A percentile compares a stretch with the other conserved stretches of the same genome.
Evolutionary conservation across 805 yeast genomes (phyloP).

Genomic region (Metschnikowia gelsemii): DNA sequence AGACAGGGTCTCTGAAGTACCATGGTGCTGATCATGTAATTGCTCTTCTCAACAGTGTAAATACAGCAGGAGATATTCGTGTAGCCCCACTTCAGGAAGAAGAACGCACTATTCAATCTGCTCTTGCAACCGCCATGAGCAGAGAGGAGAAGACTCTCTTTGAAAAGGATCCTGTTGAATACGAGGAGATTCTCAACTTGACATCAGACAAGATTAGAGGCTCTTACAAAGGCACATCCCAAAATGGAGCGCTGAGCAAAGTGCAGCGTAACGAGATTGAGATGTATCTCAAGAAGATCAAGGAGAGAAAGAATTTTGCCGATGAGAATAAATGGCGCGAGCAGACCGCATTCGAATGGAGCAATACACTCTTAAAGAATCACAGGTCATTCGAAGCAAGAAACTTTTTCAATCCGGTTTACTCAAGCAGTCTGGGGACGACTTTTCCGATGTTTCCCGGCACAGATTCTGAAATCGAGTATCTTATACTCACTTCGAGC

Average conservation of each 20-base stretch:
- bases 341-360: slow-evolving; percentile 53
- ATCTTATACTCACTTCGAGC: slow-evolving; percentile 31
- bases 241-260: neutral
- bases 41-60: slow-evolving; percentile 4
- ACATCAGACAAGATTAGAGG: slow-evolving; percentile 22
- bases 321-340: slow-evolving; percentile 49
- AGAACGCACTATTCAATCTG: slow-evolving; percentile 24
- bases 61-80: neutral
- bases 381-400: slow-evolving; percentile 41
- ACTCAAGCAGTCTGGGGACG: slow-evolving; percentile 12
- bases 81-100: neutral
- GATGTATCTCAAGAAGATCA: slow-evolving; percentile 43
- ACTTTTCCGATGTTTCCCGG: slow-evolving; percentile 21
- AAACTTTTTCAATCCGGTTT: slow-evolving; percentile 48
- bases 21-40: slow-evolving; percentile 12
- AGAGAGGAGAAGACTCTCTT: slow-evolving; percentile 15
- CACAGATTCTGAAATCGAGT: slow-evolving; percentile 22
- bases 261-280: slow-evolving; percentile 32
- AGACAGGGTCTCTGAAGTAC: slow-evolving; percentile 3
- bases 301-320: slow-evolving; percentile 36
- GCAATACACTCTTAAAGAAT: slow-evolving; percentile 34
- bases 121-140: slow-evolving; percentile 26
- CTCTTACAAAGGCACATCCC: no score
- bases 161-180: slow-evolving; percentile 16
- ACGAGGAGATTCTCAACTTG: slow-evolving; percentile 17